A percentile compares a stretch with the other conserved stretches of the same genome.
Conservation (phyloP, 2,329 filamentous ascomycete genomes). For the Didymosphaeria variabile region DNA sequence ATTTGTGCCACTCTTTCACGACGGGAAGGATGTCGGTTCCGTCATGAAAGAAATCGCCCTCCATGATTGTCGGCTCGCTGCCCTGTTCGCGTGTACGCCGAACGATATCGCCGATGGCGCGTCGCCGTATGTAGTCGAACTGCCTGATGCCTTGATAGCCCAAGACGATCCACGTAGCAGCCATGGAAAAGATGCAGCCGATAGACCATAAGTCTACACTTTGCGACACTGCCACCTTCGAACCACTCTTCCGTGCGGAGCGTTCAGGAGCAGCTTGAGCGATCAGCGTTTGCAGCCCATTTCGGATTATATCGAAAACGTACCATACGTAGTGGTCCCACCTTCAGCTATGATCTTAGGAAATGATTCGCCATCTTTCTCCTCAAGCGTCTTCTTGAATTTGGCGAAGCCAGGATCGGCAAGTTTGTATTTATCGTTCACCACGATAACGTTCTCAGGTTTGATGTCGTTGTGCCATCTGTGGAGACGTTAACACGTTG, state of each 20-base stretch:
- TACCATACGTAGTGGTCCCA: neutral
- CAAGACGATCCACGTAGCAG: neutral
- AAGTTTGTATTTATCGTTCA: neutral
- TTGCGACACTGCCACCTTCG: neutral
- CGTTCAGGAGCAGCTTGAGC: neutral
- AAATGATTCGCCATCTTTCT: neutral
- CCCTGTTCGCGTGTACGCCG: neutral
- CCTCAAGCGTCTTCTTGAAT: neutral
- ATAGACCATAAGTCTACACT: neutral
- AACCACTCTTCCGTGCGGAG: neutral
- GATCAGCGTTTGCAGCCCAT: neutral
- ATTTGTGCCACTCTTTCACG: neutral
- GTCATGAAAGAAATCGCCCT: neutral
- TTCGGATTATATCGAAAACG: no score
- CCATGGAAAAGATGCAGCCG: neutral
- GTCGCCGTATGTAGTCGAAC: neutral
- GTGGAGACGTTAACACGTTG: neutral
- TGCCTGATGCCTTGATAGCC: neutral
- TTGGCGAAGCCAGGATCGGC: neutral
- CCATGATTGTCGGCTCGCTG: neutral
- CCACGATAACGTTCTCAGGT: neutral
- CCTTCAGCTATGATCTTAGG: neutral
- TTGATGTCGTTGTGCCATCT: neutral
- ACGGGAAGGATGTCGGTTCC: neutral
- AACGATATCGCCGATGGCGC: neutral